Base-by-base conservation (phyloP, 2,329 filamentous ascomycete genomes). In the Zymoseptoria pseudotritici region DNA sequence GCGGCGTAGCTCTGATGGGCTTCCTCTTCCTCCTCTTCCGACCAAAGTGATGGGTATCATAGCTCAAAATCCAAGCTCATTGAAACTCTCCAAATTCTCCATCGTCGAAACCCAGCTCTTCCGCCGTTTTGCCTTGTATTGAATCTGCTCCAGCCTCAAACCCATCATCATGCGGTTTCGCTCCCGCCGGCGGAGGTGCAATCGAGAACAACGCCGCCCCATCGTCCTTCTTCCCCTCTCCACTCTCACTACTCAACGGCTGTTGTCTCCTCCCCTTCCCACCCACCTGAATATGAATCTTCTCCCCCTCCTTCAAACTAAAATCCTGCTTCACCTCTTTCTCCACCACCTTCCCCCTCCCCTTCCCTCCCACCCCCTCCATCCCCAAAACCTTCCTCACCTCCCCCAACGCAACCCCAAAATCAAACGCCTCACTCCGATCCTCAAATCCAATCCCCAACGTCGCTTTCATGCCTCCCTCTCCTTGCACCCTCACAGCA, bases 401-500 rank as follows among this genome's bases (percentile, higher is more conserved):
- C 73, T 94, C 90, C 74, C 92, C 88, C 72, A 96, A 77, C 17
- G 87, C 84, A 56, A 95, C 88, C 63, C 85, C 84, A 69, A 96
- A 91, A 72, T 96, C 91, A 67, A 96, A 93, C 1, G 91, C 90
- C 68, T 93, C 89, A 69, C 84, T 86, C 55, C 91, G 80, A 74
- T 96, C 90, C 78, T 95, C 90, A 71, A 95, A 96, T 9, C 91
- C 91, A 65, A 96, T 84, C 9, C 91, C 91, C 61, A 96, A 76
- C 53, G 89, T 83, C 10, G 91, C 91, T 73, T 91, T 92, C 67
- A 87, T 82, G 1, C 89, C 86, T 50, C 83, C 82, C 42, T 86
- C 87, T 63, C 91, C 90, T 60, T 90, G 85, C 1, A 96, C 90
- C 13, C 88, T 82, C 42, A 96, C 73, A 5, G 91, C 91, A 71